Percentiles rank a stretch among this genome's conserved stretches.
These are phyloP conservation scores for Suillus tomentosus DNA, from an alignment of 768 basidiomycete species.

Conservation along the genomic window DNA sequence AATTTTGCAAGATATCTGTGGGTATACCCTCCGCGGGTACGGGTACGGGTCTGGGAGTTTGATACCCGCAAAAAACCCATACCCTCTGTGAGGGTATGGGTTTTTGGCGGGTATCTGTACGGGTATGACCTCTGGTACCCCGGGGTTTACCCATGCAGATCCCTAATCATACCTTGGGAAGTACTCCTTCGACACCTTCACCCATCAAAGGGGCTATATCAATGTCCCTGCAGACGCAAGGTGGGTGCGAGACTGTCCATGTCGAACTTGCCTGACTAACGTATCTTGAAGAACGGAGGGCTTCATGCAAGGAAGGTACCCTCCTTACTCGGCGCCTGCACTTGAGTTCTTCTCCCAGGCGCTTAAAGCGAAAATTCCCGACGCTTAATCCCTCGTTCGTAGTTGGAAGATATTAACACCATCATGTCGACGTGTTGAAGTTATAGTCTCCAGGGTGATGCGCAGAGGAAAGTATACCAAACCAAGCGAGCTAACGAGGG, in stretches of 20 bases:
- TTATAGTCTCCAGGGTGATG: neutral
- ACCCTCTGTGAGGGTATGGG: too few species aligned
- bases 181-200: constrained; percentile 52
- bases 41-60: too few species aligned
- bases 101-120: too few species aligned
- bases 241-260: neutral
- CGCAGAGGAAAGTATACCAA: too few species aligned
- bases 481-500: too few species aligned
- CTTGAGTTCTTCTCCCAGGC: constrained; percentile 3
- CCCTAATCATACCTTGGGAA: constrained; percentile 50
- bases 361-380: neutral
- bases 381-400: neutral
- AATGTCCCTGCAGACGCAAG: constrained; percentile 56
- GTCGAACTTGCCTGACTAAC: neutral
- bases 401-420: neutral
- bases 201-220: constrained; percentile 43
- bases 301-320: constrained; percentile 54
- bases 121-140: too few species aligned
- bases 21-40: too few species aligned
- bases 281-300: constrained; percentile 45
- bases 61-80: too few species aligned
- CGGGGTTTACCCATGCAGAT: too few species aligned
- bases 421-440: neutral
- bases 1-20: too few species aligned
- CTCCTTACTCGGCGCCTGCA: constrained; percentile 48